Evolutionary conservation across 2,329 filamentous ascomycete species (phyloP), one percentile per base, ranked within the genome.

Genomic region (Pyrenophora tritici-repentis): DNA sequence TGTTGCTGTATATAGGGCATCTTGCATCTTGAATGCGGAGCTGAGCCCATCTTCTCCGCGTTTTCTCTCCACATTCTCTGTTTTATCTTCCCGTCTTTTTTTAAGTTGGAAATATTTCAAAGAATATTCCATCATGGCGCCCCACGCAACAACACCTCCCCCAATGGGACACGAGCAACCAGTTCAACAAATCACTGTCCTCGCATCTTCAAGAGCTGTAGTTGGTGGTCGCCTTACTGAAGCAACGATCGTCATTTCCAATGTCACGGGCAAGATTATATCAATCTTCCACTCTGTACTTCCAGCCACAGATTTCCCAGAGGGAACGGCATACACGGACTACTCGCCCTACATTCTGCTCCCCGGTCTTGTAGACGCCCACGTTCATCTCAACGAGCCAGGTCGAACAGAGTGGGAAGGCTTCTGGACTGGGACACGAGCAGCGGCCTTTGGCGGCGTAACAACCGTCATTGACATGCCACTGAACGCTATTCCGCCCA

Each of bases 381-480:
- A 99, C 73, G 94, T 99, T 32, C 94, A 99, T 77, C 84, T 97
- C 63, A 97, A 97, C 69, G 94, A 99, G 77, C 94, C 94, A 0
- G 94, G 94, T 35, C 85, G 94, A 50, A 97, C 93, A 44, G 93
- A 97, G 83, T 97, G 94, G 94, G 94, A 99, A 72, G 94, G 94
- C 9, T 99, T 99, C 79, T 89, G 88, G 79, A 97, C 92, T 0
- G 94, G 94, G 41, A 97, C 94, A 18, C 84, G 90, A 64, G 94
- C 94, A 29, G 94, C 94, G 3, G 94, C 94, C 9, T 95, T 93
- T 64, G 94, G 94, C 34, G 94, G 94, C 65, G 94, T 97, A 20
- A 99, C 94, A 4, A 97, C 94, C 0, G 91, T 99, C 8, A 80
- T 99, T 67, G 94, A 97, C 75, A 99, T 99, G 94, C 94, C 94